These are phyloP conservation scores for Sporobolomyces roseus DNA, from an alignment of 768 basidiomycete species.

Conservation along the genomic window DNA sequence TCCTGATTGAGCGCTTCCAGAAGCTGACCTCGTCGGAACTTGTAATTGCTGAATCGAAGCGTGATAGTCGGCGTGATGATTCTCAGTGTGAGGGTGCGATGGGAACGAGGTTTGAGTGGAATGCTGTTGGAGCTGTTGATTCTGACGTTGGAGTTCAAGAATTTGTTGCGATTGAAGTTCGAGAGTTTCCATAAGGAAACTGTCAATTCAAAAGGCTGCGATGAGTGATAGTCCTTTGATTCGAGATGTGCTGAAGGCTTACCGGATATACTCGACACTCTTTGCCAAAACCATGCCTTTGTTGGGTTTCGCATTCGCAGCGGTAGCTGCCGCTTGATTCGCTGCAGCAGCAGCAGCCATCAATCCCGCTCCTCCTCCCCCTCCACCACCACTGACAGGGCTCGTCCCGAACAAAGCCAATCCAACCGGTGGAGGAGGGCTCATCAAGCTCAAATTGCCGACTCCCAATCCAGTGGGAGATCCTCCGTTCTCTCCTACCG, in stretches of 20 bases:
- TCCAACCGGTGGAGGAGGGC: slow-evolving; percentile 42
- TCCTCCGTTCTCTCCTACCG: slow-evolving; percentile 4
- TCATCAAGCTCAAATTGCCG: slow-evolving; percentile 28
- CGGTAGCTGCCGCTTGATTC: background rate
- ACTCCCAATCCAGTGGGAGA: slow-evolving; percentile 16
- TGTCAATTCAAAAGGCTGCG: background rate
- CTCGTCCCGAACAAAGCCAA: slow-evolving; percentile 41
- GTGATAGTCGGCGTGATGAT: background rate
- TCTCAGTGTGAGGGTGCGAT: background rate
- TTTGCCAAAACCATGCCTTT: slow-evolving; percentile 90
- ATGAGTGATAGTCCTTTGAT: too few relatives aligned
- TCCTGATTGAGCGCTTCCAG: background rate
- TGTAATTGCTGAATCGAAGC: background rate
- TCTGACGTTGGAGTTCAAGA: slow-evolving; percentile 31
- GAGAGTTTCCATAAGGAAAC: slow-evolving; percentile 34
- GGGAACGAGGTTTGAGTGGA: background rate
- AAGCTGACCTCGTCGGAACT: background rate
- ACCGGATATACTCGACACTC: slow-evolving; percentile 66
- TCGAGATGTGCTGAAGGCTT: background rate
- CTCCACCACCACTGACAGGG: background rate
- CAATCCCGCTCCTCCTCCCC: background rate
- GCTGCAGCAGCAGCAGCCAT: background rate
- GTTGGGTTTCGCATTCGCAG: slow-evolving; percentile 63
- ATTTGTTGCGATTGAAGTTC: slow-evolving; percentile 32
- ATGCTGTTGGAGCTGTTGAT: slow-evolving; percentile 11